These are phyloP conservation scores for Nannizziopsis arthrosporioides DNA, from an alignment of 2,329 filamentous ascomycete genomes.

Conservation along the genomic window DNA sequence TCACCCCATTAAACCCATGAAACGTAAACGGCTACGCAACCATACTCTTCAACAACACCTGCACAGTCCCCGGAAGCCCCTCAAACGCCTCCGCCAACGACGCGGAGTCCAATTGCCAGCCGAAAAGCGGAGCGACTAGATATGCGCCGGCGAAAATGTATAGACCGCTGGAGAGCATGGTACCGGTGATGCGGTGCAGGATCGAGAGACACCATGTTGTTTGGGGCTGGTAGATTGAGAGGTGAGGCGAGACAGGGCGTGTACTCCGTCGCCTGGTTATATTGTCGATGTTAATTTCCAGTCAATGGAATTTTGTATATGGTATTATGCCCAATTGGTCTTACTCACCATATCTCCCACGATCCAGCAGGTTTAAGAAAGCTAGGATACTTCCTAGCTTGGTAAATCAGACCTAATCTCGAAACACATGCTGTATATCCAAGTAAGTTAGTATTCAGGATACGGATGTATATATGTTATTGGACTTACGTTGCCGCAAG, in stretches of 20 bases:
- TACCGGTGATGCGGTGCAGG: constrained; percentile 71
- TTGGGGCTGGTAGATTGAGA: constrained; percentile 71
- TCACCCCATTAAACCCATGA: constrained; percentile 54
- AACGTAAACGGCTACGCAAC: constrained; percentile 55
- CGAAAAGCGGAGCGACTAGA: constrained; percentile 63
- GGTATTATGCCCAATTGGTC: too few species aligned
- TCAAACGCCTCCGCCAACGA: constrained; percentile 53
- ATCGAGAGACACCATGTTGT: constrained; percentile 71
- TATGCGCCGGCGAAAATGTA: constrained; percentile 74
- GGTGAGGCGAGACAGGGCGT: constrained; percentile 76
- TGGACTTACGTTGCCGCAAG: too few species aligned
- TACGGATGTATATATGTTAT: too few species aligned
- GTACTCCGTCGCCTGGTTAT: too few species aligned
- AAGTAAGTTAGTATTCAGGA: too few species aligned
- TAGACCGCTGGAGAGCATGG: constrained; percentile 56
- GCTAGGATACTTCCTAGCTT: too few species aligned
- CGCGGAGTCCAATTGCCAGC: constrained; percentile 54
- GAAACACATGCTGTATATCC: too few species aligned
- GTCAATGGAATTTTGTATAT: too few species aligned
- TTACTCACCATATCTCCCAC: too few species aligned
- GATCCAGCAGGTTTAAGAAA: too few species aligned
- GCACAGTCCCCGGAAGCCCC: constrained; percentile 46
- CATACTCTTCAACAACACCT: constrained; percentile 48
- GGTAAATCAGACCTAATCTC: too few species aligned
- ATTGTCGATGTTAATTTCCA: too few species aligned